Evolutionary conservation across 352 stramenopile genomes (phyloP), one percentile per base, ranked within the genome.

Genomic region (Phytophthora ohioensis): DNA sequence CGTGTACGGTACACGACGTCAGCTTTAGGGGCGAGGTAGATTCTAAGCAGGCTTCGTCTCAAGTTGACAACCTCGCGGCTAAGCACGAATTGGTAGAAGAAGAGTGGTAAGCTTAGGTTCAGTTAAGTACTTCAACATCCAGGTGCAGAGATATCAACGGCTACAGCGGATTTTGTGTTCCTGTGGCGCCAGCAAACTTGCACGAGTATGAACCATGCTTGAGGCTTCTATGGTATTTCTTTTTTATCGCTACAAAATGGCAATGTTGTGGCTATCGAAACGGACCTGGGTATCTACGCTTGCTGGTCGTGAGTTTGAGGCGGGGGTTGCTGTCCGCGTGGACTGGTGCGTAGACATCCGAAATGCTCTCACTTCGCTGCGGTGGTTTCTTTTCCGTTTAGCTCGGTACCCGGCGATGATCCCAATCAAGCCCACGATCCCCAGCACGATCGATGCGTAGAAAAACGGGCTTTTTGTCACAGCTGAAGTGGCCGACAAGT

Each of bases 381-480:
- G 60, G 27, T 74, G 62, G 43, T 48, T 69, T 6, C 67, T 62
- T 38, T 73, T 73, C 15, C 63, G 67, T 34, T 80, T 78, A 10
- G 71, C 67, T 51, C 68, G 63, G 42, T 73, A 73, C n/a, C 55
- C 71, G 47, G 67, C 48, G 15, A 74, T 48, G 45, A 70, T 31
- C 3, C 75, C 67, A 45, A 69, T 57, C 30, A 77, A 39, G 17
- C 71, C 64, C 13, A 58, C 60, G 34, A 73, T 41, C 7, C 39
- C 71, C 13, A 92, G 68, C 13, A 87, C 34, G 31, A 88, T 55
- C 1, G 74, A 63, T 3, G 69, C 77, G 38, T 88, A 75, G 53
- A 89, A 88, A 13, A 91, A 64, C 21, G 79, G 83, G 17, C 66
- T 84, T 41, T 63, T 80, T 10, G 47, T 51, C 38, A 78, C 49